These are phyloP conservation scores for Psilocybe mexicana DNA, from an alignment of 1,284 basidiomycete genomes.

Conservation along the genomic window DNA sequence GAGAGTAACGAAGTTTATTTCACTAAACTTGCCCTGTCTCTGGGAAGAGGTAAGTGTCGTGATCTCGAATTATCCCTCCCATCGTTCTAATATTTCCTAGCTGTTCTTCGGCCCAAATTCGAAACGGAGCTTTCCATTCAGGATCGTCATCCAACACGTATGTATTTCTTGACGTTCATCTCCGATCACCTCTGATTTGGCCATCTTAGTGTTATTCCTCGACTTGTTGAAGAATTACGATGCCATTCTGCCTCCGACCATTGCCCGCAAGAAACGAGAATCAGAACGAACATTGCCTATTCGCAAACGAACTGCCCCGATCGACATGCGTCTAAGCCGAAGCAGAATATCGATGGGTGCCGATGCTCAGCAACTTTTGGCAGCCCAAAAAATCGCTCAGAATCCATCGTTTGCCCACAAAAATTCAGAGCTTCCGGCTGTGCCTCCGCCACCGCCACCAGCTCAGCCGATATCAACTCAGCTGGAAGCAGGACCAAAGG, in stretches of 20 bases:
- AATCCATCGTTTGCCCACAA: slow-evolving; percentile 44
- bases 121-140: slow-evolving; percentile 85
- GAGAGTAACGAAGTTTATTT: slow-evolving; percentile 78
- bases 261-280: slow-evolving; percentile 83
- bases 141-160: slow-evolving; percentile 80
- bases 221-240: slow-evolving; percentile 83
- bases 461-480: slow-evolving; percentile 9
- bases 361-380: slow-evolving; percentile 77
- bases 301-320: slow-evolving; percentile 84
- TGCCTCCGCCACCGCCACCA: slow-evolving; percentile 31
- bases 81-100: slow-evolving; percentile 38
- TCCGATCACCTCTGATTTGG: not conserved
- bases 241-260: slow-evolving; percentile 76
- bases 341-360: slow-evolving; percentile 70
- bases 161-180: slow-evolving; percentile 27
- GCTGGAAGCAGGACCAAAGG: slow-evolving; percentile 14
- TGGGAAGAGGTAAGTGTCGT: slow-evolving; percentile 74
- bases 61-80: not conserved
- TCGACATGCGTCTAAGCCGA: slow-evolving; percentile 87
- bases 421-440: slow-evolving; percentile 39
- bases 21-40: slow-evolving; percentile 83
- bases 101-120: slow-evolving; percentile 78
- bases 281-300: slow-evolving; percentile 79
- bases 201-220: slow-evolving; percentile 66
- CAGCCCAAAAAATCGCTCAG: slow-evolving; percentile 70